These are phyloP conservation scores for Metschnikowia bowlesiae DNA, from an alignment of 805 yeast species.

Conservation along the genomic window DNA sequence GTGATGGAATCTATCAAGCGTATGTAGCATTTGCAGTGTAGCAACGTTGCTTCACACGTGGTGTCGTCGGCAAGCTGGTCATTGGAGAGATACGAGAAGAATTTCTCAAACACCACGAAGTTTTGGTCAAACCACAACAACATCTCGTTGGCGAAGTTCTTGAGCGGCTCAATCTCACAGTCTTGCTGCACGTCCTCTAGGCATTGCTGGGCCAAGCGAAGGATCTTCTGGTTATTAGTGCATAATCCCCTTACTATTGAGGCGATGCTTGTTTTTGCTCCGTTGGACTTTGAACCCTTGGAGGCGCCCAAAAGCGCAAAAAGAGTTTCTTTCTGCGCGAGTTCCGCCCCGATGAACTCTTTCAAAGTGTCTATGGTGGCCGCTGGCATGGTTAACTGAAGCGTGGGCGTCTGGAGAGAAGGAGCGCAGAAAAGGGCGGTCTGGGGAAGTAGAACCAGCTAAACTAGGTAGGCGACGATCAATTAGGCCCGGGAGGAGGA, in stretches of 20 bases:
- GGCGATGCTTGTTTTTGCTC: constrained; percentile 20
- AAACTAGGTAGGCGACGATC: not conserved
- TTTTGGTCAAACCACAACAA: constrained; percentile 36
- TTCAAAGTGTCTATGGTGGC: not conserved
- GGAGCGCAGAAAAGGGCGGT: not conserved
- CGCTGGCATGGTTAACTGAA: not conserved
- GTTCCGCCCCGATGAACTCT: constrained; percentile 22
- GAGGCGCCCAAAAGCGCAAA: constrained; percentile 32
- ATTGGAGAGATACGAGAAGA: constrained; percentile 17
- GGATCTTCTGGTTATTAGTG: constrained; percentile 33
- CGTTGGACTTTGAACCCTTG: constrained; percentile 26
- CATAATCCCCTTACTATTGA: constrained; percentile 37
- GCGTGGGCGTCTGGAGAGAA: not conserved
- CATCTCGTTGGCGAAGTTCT: constrained; percentile 35
- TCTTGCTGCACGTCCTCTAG: constrained; percentile 12
- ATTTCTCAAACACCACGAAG: constrained; percentile 33
- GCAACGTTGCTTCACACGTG: constrained; percentile 27
- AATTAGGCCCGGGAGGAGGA: not conserved
- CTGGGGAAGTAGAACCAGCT: not conserved
- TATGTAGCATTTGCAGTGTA: constrained; percentile 28
- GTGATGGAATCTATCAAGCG: constrained; percentile 24
- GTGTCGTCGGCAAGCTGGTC: constrained; percentile 15
- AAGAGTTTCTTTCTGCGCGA: constrained; percentile 29
- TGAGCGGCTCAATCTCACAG: constrained; percentile 23
- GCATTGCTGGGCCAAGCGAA: constrained; percentile 17